Conservation (phyloP, 1,284 basidiomycete species). For the Ustilago shanxiensis region DNA sequence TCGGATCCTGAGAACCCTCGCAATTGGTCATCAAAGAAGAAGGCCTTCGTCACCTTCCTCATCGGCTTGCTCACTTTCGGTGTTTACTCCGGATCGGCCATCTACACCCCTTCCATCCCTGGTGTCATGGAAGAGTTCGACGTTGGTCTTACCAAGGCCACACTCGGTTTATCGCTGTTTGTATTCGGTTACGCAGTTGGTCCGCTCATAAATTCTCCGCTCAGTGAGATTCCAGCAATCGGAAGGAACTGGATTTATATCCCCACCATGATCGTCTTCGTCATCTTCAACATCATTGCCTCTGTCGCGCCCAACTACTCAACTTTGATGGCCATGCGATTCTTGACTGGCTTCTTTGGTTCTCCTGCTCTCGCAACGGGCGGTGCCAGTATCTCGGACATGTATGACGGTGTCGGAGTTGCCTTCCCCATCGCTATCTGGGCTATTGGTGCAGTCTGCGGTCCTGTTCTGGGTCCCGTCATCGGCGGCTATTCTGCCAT, state of each 20-base stretch:
- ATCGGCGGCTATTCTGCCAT: constrained; percentile 61
- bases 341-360: constrained; percentile 65
- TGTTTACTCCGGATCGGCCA: constrained; percentile 51
- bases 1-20: constrained; percentile 51
- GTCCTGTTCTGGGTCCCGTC: constrained; percentile 53
- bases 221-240: constrained; percentile 73
- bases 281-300: constrained; percentile 44
- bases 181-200: constrained; percentile 71
- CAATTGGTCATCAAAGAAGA: constrained; percentile 45
- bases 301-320: constrained; percentile 63
- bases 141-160: constrained; percentile 78
- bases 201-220: constrained; percentile 73
- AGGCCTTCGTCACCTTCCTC: constrained; percentile 44
- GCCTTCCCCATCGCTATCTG: constrained; percentile 66
- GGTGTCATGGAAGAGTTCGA: constrained; percentile 74
- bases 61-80: constrained; percentile 38
- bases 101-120: constrained; percentile 58
- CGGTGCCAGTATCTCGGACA: constrained; percentile 55
- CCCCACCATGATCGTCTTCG: constrained; percentile 39
- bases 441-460: constrained; percentile 66
- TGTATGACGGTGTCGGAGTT: constrained; percentile 61
- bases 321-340: constrained; percentile 62
- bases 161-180: constrained; percentile 80
- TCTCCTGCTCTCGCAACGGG: constrained; percentile 60
- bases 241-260: constrained; percentile 71